Evolutionary conservation across 495 filamentous ascomycete genomes (phyloP), one percentile per base, ranked within the genome.

Genomic region (Xylaria sp.): DNA sequence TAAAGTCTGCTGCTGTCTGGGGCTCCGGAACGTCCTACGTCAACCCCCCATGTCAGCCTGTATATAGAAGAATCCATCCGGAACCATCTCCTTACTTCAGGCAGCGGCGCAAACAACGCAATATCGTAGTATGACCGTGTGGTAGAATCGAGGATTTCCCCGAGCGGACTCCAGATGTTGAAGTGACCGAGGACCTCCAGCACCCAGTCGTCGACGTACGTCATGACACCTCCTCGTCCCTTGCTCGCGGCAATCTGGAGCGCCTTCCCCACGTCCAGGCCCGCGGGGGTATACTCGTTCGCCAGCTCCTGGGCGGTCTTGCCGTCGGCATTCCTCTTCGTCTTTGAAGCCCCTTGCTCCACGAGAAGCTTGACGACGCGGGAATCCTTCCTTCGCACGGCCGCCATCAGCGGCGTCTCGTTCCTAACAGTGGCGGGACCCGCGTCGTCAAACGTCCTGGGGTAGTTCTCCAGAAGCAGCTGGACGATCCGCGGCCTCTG

Each of bases 381-480:
- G 1, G 61, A 26, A 17, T 64, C 61, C 17, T 64, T 64, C 5
- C 41, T 64, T 12, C 61, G 40, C 14, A 64, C 61, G 41, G 61
- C 61, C 7, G 61, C 61, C 61, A 64, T 64, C 21, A 64, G 41
- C 55, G 53, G 63, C 0, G 52, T 66, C 33, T 71, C 63, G 24
- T 67, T 48, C 8, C 61, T 35, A n/a, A 71, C 37, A 0, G 70
- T 11, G 0, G 41, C 52, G 21, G 70, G 57, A n/a, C 61, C 61
- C 33, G 61, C 24, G 3, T 64, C 61, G 41, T 64, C 61, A 26
- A 64, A 64, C 12, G 61, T 64, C 41, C 26, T 44, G 37, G 61
- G 61, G 26, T 64, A 64, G 12, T 67, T 71, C 31, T 41, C 62
- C 12, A 71, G 37, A 40, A 71, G 70, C 14, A 71, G 70, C 29